Evolutionary conservation across 2,329 filamentous ascomycete species (phyloP), one percentile per base, ranked within the genome.

Genomic region (Colletotrichum tropicicola): DNA sequence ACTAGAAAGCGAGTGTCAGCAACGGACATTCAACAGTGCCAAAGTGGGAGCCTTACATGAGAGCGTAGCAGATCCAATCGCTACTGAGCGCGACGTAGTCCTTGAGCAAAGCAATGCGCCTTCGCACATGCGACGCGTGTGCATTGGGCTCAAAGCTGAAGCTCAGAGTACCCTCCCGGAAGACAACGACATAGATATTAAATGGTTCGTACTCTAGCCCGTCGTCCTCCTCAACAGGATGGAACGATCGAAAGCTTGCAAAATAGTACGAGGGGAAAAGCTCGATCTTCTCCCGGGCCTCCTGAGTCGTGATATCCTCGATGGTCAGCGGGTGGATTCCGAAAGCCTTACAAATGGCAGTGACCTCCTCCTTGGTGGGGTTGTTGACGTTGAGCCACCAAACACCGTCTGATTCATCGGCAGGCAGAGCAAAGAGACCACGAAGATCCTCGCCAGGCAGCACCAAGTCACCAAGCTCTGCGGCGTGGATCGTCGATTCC

Each of bases 211-310:
- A 91, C 74, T 97, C 97, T 61, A 92, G 88, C 67, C 92, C 90
- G 32, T 90, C 87, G 70, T 92, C 91, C 70, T 97, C 92, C 69
- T 93, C 84, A 58, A 95, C 91, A 9, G 87, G 80, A 70, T 89
- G 92, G 82, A 98, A 99, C 2, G 94, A 97, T 56, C 95, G 90
- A 86, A 98, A 99, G 77, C 93, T 97, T 53, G 97, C 93, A 77
- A 99, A 98, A 80, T 99, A 99, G 82, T 99, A 99, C 43, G 94
- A 93, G 23, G 93, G 92, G 81, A 99, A 99, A 23, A 99, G 86
- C 79, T 99, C 96, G 59, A 99, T 97, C 83, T 99, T 99, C 81
- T 99, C 96, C 44, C 96, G 94, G 10, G 94, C 92, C 79, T 99
- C 96, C 75, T 98, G 94, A 0, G 93, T 97, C 65, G 91, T 91